These are phyloP conservation scores for Lipomyces sp. DNA, from an alignment of 805 yeast genomes.

Conservation along the genomic window DNA sequence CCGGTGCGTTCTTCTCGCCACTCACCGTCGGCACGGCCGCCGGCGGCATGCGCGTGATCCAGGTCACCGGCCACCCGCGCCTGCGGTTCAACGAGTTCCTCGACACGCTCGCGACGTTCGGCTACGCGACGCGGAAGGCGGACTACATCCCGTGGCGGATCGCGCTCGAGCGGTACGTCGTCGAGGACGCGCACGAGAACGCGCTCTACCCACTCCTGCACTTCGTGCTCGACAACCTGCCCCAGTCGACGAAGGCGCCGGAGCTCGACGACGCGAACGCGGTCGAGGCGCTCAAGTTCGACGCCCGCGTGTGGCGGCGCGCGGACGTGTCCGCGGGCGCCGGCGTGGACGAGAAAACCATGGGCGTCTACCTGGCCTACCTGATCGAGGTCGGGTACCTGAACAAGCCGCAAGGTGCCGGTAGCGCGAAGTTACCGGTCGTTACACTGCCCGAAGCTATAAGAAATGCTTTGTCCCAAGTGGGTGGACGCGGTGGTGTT, in stretches of 20 bases:
- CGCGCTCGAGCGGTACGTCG: constrained; percentile 70
- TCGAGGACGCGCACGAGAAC: constrained; percentile 58
- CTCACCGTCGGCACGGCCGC: constrained; percentile 33
- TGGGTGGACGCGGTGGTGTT: constrained; percentile 42
- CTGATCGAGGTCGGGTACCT: constrained; percentile 77
- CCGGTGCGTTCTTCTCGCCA: constrained; percentile 79
- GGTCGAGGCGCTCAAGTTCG: constrained; percentile 59
- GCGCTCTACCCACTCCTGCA: constrained; percentile 92
- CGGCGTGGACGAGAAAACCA: constrained; percentile 65
- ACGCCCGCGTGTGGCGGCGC: constrained; percentile 56
- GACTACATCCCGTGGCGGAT: constrained; percentile 79
- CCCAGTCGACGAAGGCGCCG: constrained; percentile 89
- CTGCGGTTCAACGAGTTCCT: constrained; percentile 73
- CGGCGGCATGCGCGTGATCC: constrained; percentile 67
- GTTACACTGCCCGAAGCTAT: constrained; percentile 48
- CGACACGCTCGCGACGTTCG: constrained; percentile 61
- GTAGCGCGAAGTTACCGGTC: constrained; percentile 50
- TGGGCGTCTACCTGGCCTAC: constrained; percentile 78
- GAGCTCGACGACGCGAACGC: constrained; percentile 89
- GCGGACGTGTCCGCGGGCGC: constrained; percentile 64
- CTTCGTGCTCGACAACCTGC: constrained; percentile 89
- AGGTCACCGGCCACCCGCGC: constrained; percentile 97
- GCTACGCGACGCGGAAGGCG: constrained; percentile 60
- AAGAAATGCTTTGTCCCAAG: constrained; percentile 35
- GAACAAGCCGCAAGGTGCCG: constrained; percentile 53